Evolutionary conservation across 257 asterid species (phyloP), one percentile per base, ranked within the genome.

Genomic region (Nicotiana knightiana): DNA sequence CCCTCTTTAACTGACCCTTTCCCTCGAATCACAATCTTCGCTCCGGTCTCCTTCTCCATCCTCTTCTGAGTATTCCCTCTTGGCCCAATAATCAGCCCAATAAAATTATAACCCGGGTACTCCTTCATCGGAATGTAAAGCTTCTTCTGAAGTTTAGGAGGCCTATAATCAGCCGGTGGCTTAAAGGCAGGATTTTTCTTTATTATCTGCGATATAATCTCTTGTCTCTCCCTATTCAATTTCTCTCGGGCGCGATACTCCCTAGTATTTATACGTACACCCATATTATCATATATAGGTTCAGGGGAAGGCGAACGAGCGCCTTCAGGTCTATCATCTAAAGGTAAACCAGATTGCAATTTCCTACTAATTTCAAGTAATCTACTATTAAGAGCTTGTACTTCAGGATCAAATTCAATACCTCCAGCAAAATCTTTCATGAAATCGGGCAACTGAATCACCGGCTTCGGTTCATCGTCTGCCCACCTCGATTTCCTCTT

Each of bases 401-500:
- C 85, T 84, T 94, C 97, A 3, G 99, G 98, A 83, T 94, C 98
- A 11, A 90, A 93, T 85, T 93, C 98, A 81, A 94, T 92, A 88
- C 97, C 98, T 86, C 93, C 97, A 1, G 93, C 82, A 24, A 92
- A 91, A 85, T 93, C 98, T 85, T 90, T 92, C 97, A 94, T 90
- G 79, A 94, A 94, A 88, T 93, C 97, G 12, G 98, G 98, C 76
- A 94, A 82, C 90, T 89, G 97, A 86, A 94, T 84, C 86, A 88
- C 78, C 3, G 95, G 94, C 78, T 93, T 93, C 5, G 96, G 97
- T 82, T 93, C 96, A 80, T 93, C 99, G 63, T 94, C 99, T 2
- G 98, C 91, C 99, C 99, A 96, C 85, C 99, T 86, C n/a, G 99
- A 96, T 84, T 89, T 96, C 81, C 97, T 89, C 91, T 96, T 94